A percentile compares a stretch with the other conserved stretches of the same genome.
phyloP scores from a whole-genome alignment of 495 filamentous ascomycete species.

The Aspergillus indologenus region DNA sequence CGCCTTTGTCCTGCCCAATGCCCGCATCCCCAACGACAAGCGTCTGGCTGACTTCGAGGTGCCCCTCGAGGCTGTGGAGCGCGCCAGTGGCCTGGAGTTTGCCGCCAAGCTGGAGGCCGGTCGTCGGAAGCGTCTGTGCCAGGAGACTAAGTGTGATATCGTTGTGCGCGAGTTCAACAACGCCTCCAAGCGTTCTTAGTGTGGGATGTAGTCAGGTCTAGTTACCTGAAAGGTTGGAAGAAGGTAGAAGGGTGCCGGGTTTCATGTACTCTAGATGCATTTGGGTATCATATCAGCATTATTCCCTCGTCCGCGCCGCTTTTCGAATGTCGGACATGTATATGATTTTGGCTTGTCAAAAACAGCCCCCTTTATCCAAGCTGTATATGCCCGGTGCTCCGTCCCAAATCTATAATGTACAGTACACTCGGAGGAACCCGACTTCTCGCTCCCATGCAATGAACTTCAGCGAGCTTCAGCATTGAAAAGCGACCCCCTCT shows the following conservation, averaged over 20 bases:
- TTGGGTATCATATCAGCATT: constrained; percentile 6
- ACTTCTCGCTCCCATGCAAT: neutral
- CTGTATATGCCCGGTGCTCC: neutral
- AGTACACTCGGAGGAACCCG: neutral
- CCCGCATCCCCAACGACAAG: constrained; percentile 81
- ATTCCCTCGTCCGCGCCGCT: neutral
- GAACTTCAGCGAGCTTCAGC: constrained; percentile 40
- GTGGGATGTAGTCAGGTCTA: neutral
- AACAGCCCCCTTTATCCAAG: neutral
- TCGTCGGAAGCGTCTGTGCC: constrained; percentile 76
- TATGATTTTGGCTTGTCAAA: neutral
- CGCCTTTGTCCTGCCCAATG: constrained; percentile 95
- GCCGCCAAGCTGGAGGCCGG: constrained; percentile 67
- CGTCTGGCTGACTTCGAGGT: constrained; percentile 88
- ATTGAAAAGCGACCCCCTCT: constrained; percentile 79
- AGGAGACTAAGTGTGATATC: constrained; percentile 77
- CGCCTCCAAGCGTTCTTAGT: constrained; percentile 29
- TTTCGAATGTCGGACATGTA: constrained; percentile 7
- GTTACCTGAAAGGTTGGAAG: neutral
- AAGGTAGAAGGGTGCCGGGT: neutral
- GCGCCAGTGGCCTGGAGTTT: constrained; percentile 89
- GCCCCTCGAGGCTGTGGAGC: constrained; percentile 85
- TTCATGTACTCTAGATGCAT: constrained; percentile 6
- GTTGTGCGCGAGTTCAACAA: constrained; percentile 73
- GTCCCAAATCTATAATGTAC: neutral